These are phyloP conservation scores for Cyberlindnera xylosilytica DNA, from an alignment of 805 yeast species.

Conservation along the genomic window DNA sequence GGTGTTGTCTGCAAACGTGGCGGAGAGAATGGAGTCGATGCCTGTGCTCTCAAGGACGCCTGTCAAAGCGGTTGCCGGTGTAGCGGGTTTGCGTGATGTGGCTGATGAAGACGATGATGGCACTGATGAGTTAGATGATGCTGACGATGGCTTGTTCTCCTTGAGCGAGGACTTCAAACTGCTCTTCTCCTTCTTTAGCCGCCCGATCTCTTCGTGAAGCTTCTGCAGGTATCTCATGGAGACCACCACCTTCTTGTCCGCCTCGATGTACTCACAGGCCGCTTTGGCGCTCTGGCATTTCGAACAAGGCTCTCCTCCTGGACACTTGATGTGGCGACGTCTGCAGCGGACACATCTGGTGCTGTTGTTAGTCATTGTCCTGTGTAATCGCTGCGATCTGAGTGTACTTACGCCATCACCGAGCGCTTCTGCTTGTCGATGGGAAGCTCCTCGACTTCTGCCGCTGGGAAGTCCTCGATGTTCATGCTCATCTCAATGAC, in stretches of 20 bases:
- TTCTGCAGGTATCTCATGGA: constrained; percentile 67
- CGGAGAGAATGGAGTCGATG: constrained; percentile 23
- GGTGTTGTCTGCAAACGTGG: constrained; percentile 26
- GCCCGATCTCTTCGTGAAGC: constrained; percentile 64
- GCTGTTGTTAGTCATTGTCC: constrained; percentile 1
- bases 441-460: constrained; percentile 13
- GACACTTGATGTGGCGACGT: constrained; percentile 70
- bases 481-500: background rate
- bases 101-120: no score
- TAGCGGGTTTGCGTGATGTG: background rate
- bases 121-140: background rate
- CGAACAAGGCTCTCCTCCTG: constrained; percentile 72
- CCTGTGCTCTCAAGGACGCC: constrained; percentile 23
- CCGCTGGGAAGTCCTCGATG: constrained; percentile 7
- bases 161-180: constrained; percentile 39
- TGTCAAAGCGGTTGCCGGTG: constrained; percentile 11
- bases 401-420: constrained; percentile 20
- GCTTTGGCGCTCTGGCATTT: constrained; percentile 55
- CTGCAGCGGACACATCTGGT: constrained; percentile 59
- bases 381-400: background rate
- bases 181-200: constrained; percentile 64
- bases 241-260: constrained; percentile 68
- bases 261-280: constrained; percentile 68
- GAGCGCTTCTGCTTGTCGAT: constrained; percentile 23
- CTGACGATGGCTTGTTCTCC: constrained; percentile 6